These are phyloP conservation scores for Wickerhamiella brachini DNA, from an alignment of 805 yeast species.

Conservation along the genomic window DNA sequence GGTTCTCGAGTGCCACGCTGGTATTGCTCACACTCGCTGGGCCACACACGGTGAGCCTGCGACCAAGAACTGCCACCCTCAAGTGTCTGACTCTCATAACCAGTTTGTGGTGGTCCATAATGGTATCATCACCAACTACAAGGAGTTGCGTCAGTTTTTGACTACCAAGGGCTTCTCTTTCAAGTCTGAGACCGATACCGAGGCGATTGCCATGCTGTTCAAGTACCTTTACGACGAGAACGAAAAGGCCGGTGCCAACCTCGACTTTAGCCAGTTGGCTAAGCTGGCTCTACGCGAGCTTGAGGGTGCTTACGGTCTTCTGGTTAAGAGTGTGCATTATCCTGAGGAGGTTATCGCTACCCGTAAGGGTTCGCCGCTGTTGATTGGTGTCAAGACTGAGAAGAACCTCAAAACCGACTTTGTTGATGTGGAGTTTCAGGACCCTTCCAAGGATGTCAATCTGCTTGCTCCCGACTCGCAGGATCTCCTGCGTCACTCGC, in stretches of 20 bases:
- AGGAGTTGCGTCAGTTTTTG: slow-evolving; percentile 77
- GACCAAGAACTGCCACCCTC: slow-evolving; percentile 86
- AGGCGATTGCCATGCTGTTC: slow-evolving; percentile 90
- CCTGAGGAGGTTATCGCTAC: slow-evolving; percentile 96
- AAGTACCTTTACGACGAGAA: slow-evolving; percentile 81
- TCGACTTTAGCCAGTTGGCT: slow-evolving; percentile 84
- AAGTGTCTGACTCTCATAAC: slow-evolving; percentile 66
- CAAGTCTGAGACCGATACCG: slow-evolving; percentile 93
- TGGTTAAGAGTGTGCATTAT: slow-evolving; percentile 80
- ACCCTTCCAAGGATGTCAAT: slow-evolving; percentile 22
- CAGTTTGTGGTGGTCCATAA: slow-evolving; percentile 93
- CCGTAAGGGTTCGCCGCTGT: slow-evolving; percentile 93
- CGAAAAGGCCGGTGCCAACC: slow-evolving; percentile 39
- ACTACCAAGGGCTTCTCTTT: slow-evolving; percentile 65
- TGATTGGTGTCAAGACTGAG: slow-evolving; percentile 91
- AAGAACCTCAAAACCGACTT: slow-evolving; percentile 92
- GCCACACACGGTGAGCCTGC: slow-evolving; percentile 97
- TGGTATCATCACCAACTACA: slow-evolving; percentile 94
- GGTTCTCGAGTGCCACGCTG: slow-evolving; percentile 72
- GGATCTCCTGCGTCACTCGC: slow-evolving; percentile 57
- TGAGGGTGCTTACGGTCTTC: slow-evolving; percentile 94
- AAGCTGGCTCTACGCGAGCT: slow-evolving; percentile 84
- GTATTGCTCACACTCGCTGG: slow-evolving; percentile 99
- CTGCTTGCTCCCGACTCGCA: slow-evolving; percentile 8
- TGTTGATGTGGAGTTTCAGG: slow-evolving; percentile 96